Conservation (phyloP, 2,329 filamentous ascomycete genomes). For the Diplocarpon mali region DNA sequence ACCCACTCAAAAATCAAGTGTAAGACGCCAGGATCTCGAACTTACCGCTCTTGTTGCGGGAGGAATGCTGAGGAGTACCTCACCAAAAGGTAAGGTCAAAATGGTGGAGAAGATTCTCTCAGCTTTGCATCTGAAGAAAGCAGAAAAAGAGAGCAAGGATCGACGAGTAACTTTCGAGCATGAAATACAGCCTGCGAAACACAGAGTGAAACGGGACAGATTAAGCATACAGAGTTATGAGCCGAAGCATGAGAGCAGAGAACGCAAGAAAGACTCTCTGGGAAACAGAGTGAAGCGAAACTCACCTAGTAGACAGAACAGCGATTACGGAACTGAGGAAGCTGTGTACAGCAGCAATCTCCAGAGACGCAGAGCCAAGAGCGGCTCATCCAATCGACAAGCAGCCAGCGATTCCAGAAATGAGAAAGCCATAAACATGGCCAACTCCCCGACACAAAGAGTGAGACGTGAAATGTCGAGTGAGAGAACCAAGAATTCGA, state of each 20-base stretch:
- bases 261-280: too few species aligned
- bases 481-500: neutral
- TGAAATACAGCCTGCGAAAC: neutral
- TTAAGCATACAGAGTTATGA: too few species aligned
- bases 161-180: neutral
- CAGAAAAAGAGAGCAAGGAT: neutral
- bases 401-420: neutral
- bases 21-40: neutral
- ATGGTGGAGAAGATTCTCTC: neutral
- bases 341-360: too few species aligned
- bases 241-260: too few species aligned
- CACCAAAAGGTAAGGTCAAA: neutral
- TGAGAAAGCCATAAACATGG: neutral
- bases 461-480: too few species aligned
- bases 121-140: neutral
- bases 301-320: neutral
- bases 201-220: neutral
- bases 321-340: neutral
- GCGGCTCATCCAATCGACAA: neutral
- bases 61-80: neutral
- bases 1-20: neutral
- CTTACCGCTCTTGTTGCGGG: neutral
- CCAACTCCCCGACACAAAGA: too few species aligned
- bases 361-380: neutral
- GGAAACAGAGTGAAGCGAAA: too few species aligned